A percentile compares a stretch with the other conserved stretches of the same genome.
phyloP scores from a whole-genome alignment of 768 basidiomycete genomes.

The Holtermannia corniformis region DNA sequence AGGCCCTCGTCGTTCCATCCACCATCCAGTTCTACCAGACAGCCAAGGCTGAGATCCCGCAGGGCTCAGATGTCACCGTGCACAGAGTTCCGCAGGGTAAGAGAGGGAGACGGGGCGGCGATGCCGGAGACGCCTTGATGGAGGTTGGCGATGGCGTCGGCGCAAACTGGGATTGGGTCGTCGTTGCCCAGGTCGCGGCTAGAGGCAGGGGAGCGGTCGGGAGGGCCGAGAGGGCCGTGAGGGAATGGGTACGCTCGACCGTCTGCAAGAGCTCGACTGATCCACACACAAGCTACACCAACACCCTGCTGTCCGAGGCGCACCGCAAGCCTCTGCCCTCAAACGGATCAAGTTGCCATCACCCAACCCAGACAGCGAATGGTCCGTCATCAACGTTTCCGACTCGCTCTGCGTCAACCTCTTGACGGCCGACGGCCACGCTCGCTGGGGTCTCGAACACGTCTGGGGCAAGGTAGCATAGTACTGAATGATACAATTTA shows the following conservation, averaged over 20 bases:
- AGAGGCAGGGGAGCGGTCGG: slow-evolving; percentile 17
- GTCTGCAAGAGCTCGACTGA: too few species aligned
- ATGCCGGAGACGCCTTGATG: slow-evolving; percentile 6
- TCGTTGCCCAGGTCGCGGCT: slow-evolving; percentile 8
- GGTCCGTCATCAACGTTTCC: neutral
- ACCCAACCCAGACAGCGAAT: neutral
- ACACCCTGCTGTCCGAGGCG: neutral
- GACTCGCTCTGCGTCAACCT: slow-evolving; percentile 9
- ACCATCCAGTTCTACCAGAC: slow-evolving; percentile 4
- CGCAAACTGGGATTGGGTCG: slow-evolving; percentile 15
- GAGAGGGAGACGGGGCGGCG: slow-evolving; percentile 6
- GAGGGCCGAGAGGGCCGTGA: slow-evolving; percentile 7
- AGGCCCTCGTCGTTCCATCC: slow-evolving; percentile 8
- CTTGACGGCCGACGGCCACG: slow-evolving; percentile 11
- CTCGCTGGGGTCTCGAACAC: slow-evolving; percentile 12
- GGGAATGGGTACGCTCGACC: too few species aligned
- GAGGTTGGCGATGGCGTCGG: slow-evolving; percentile 7
- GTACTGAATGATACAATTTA: neutral
- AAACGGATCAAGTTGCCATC: neutral
- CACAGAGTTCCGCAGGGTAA: neutral
- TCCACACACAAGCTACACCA: neutral
- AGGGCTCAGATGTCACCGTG: neutral
- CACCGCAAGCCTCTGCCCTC: neutral
- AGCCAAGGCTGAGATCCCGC: neutral
- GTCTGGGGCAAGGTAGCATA: slow-evolving; percentile 3